A percentile compares a stretch with the other conserved stretches of the same genome.
Conservation (phyloP, 2,329 filamentous ascomycete genomes). For the Ascochyta clinopodiicola region DNA sequence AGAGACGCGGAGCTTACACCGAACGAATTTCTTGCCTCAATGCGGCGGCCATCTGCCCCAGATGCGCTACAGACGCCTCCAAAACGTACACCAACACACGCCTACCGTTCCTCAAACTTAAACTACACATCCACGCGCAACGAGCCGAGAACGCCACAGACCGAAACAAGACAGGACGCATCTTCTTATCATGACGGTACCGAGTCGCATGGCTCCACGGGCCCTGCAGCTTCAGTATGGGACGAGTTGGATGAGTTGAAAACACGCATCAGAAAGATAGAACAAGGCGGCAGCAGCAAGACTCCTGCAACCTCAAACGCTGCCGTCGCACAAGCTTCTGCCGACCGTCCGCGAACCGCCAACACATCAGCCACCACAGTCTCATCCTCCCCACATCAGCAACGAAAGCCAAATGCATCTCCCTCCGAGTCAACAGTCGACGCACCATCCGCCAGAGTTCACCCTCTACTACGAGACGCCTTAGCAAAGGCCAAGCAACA, state of each 20-base stretch:
- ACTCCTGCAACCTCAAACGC: slow-evolving; percentile 82
- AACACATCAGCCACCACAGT: slow-evolving; percentile 90
- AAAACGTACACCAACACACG: slow-evolving; percentile 31
- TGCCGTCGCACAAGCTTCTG: slow-evolving; percentile 67
- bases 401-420: slow-evolving; percentile 58
- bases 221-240: slow-evolving; percentile 92
- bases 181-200: slow-evolving; percentile 56
- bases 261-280: slow-evolving; percentile 86
- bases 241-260: slow-evolving; percentile 96
- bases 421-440: slow-evolving; percentile 53
- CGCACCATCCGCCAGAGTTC: slow-evolving; percentile 61
- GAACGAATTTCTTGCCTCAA: slow-evolving; percentile 43
- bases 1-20: slow-evolving; percentile 42
- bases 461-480: slow-evolving; percentile 81
- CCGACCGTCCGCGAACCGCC: slow-evolving; percentile 86
- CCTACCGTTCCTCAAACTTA: slow-evolving; percentile 47
- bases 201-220: slow-evolving; percentile 86
- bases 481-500: slow-evolving; percentile 77
- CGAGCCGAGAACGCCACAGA: slow-evolving; percentile 33
- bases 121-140: slow-evolving; percentile 44
- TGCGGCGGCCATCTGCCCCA: slow-evolving; percentile 43
- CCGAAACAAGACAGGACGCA: slow-evolving; percentile 36
- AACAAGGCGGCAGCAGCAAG: slow-evolving; percentile 82
- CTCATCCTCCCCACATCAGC: slow-evolving; percentile 85
- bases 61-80: slow-evolving; percentile 44